These are phyloP conservation scores for Somion occarium DNA, from an alignment of 1,284 basidiomycete genomes.

Conservation along the genomic window DNA sequence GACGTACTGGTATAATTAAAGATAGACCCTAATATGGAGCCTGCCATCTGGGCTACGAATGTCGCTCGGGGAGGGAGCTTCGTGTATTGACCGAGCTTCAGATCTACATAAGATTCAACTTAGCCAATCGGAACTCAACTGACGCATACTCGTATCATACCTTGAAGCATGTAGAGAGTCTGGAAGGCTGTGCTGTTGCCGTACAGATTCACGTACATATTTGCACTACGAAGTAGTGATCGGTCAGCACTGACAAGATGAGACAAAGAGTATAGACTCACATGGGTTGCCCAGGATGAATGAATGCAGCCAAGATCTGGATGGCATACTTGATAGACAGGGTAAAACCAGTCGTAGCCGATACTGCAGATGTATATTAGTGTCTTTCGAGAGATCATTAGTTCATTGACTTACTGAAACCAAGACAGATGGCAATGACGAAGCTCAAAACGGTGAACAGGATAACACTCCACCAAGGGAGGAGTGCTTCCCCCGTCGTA, in stretches of 20 bases:
- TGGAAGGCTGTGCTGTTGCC: constrained; percentile 58
- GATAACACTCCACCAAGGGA: constrained; percentile 51
- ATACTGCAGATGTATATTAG: constrained; percentile 25
- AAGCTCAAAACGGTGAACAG: constrained; percentile 43
- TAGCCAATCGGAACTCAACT: not conserved
- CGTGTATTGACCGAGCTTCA: constrained; percentile 59
- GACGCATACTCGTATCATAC: constrained; percentile 18
- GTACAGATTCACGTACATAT: constrained; percentile 51
- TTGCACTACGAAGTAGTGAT: constrained; percentile 26
- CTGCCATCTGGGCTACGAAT: constrained; percentile 44
- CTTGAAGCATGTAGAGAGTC: constrained; percentile 53
- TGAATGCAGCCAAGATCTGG: constrained; percentile 57
- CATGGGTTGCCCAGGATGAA: constrained; percentile 57
- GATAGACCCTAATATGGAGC: constrained; percentile 38
- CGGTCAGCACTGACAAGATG: not conserved
- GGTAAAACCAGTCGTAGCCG: constrained; percentile 49
- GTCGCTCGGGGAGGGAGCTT: constrained; percentile 45
- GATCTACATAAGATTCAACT: constrained; percentile 29
- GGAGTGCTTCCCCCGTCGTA: constrained; percentile 38
- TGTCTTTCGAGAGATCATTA: not conserved
- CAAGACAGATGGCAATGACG: constrained; percentile 42
- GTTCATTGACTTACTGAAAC: constrained; percentile 36
- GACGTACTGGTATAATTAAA: constrained; percentile 49
- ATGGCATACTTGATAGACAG: constrained; percentile 49
- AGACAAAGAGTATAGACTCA: constrained; percentile 19